Percentiles rank a stretch among this genome's conserved stretches.
These are phyloP conservation scores for Warburgia ugandensis DNA, from an alignment of 164 flowering plant species.

Conservation along the genomic window DNA sequence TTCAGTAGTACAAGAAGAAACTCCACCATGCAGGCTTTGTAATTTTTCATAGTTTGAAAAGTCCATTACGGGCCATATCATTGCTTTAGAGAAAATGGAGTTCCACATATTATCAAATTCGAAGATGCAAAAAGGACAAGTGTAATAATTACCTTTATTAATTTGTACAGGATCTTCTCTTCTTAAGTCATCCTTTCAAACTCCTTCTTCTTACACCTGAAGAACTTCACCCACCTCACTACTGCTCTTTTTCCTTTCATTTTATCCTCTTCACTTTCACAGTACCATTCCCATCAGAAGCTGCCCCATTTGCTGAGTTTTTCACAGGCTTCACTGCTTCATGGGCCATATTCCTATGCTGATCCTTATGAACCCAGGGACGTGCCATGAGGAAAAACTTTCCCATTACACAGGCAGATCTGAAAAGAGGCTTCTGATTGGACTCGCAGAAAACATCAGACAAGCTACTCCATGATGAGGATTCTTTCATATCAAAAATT, in stretches of 20 bases:
- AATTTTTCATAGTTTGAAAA: no score
- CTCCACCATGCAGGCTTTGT: no score
- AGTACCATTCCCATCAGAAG: constrained; percentile 17
- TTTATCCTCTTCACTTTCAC: constrained; percentile 61
- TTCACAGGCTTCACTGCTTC: constrained; percentile 14
- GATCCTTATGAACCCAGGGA: constrained; percentile 34
- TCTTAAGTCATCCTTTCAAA: constrained; percentile 81
- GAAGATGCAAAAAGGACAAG: not conserved
- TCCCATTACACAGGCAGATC: constrained; percentile 5
- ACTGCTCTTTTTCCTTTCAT: constrained; percentile 90
- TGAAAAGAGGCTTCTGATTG: constrained; percentile 10
- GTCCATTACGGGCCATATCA: no score
- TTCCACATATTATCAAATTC: not conserved
- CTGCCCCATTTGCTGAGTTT: constrained; percentile 9
- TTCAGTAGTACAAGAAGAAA: no score
- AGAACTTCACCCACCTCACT: constrained; percentile 84
- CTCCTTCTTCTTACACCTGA: constrained; percentile 85
- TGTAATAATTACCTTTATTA: constrained; percentile 49
- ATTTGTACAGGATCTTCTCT: constrained; percentile 69
- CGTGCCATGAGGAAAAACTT: constrained; percentile 9
- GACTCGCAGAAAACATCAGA: constrained; percentile 37
- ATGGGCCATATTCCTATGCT: constrained; percentile 14
- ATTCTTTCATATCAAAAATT: no score
- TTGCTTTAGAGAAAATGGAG: no score
- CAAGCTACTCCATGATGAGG: constrained; percentile 20